Conservation (phyloP, 257 asterid genomes). For the Orobanche coerulescens region DNA sequence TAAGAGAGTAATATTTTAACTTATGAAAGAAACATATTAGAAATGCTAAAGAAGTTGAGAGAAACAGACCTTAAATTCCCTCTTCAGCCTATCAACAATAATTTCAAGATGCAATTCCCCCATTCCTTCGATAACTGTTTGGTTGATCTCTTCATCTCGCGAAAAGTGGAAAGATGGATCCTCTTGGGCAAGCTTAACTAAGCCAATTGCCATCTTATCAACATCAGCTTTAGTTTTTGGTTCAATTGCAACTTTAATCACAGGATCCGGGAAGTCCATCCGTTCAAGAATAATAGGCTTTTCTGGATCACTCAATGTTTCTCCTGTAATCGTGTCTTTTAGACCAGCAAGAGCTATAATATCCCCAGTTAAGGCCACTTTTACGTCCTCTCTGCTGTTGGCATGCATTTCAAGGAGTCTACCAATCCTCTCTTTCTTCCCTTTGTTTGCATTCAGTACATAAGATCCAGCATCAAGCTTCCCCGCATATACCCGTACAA, state of each 20-base stretch:
- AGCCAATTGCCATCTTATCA: conserved; percentile 88
- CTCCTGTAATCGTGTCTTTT: conserved; percentile 91
- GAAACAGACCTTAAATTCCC: conserved; percentile 73
- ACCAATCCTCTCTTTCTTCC: conserved; percentile 90
- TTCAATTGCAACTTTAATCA: conserved; percentile 95
- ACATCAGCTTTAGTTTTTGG: conserved; percentile 95
- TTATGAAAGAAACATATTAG: not conserved
- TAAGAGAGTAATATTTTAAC: not conserved
- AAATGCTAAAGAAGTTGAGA: conserved; percentile 14
- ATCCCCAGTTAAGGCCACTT: conserved; percentile 77
- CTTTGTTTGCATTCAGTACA: conserved; percentile 78
- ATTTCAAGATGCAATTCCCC: conserved; percentile 96
- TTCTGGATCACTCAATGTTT: conserved; percentile 77
- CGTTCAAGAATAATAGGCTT: conserved; percentile 81
- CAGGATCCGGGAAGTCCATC: conserved; percentile 99
- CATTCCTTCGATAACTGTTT: conserved; percentile 98
- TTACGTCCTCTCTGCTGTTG: conserved; percentile 87
- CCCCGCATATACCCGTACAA: conserved; percentile 77
- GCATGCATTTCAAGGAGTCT: conserved; percentile 97
- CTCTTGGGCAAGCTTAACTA: conserved; percentile 91
- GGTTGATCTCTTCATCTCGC: conserved; percentile 86
- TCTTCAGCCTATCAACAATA: conserved; percentile 92
- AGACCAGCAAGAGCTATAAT: conserved; percentile 94
- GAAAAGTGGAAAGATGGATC: conserved; percentile 98
- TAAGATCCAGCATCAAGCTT: conserved; percentile 84